phyloP scores from a whole-genome alignment of 495 filamentous ascomycete species.

The Aspergillus asperescens region DNA sequence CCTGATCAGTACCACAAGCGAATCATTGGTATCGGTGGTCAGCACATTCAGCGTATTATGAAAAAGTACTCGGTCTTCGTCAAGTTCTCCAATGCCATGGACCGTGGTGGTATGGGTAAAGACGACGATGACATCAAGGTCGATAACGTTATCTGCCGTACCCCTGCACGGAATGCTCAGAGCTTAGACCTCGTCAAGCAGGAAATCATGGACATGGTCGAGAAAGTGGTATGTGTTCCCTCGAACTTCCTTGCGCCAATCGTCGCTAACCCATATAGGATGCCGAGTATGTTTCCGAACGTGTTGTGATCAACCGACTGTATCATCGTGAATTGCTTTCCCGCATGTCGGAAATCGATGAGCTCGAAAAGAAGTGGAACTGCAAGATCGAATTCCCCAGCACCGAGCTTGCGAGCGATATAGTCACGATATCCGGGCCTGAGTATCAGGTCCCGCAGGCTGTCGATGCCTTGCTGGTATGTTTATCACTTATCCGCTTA shows the following conservation, averaged over 20 bases:
- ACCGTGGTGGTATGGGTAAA: slow-evolving; percentile 86
- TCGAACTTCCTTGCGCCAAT: slow-evolving; percentile 2
- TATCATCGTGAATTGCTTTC: slow-evolving; percentile 90
- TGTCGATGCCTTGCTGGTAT: slow-evolving; percentile 84
- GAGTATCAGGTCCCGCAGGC: slow-evolving; percentile 96
- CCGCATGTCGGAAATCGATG: slow-evolving; percentile 82
- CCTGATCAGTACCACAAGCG: slow-evolving; percentile 99
- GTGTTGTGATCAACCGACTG: slow-evolving; percentile 86
- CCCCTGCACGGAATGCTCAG: slow-evolving; percentile 92
- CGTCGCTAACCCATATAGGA: slow-evolving; percentile 62
- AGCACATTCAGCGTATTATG: slow-evolving; percentile 99
- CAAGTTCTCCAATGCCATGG: slow-evolving; percentile 99
- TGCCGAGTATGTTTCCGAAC: slow-evolving; percentile 91
- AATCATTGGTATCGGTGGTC: slow-evolving; percentile 96
- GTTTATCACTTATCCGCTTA: neutral
- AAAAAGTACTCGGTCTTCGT: slow-evolving; percentile 99
- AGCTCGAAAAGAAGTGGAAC: slow-evolving; percentile 96
- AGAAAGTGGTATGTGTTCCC: slow-evolving; percentile 65
- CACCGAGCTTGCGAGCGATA: slow-evolving; percentile 94
- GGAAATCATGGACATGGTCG: slow-evolving; percentile 99
- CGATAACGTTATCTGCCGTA: slow-evolving; percentile 98
- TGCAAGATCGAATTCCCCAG: slow-evolving; percentile 97
- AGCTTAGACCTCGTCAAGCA: slow-evolving; percentile 95
- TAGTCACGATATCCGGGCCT: slow-evolving; percentile 89
- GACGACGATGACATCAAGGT: slow-evolving; percentile 98